A percentile compares a stretch with the other conserved stretches of the same genome.
These are phyloP conservation scores for Pseudopithomyces chartarum DNA, from an alignment of 2,329 filamentous ascomycete genomes.

Conservation along the genomic window DNA sequence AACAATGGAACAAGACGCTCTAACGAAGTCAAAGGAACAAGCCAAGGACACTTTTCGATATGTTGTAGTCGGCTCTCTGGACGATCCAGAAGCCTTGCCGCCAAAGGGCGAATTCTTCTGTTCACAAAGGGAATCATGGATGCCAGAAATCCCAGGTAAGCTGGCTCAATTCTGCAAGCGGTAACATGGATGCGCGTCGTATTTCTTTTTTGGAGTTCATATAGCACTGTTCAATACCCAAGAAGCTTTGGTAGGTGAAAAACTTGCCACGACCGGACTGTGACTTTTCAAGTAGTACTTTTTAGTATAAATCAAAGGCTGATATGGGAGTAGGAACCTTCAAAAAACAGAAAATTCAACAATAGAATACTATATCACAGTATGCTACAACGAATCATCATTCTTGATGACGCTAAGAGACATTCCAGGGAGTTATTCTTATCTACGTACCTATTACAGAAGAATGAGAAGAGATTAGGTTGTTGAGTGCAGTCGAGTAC, in stretches of 20 bases:
- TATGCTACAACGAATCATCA: background rate
- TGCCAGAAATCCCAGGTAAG: constrained; percentile 3
- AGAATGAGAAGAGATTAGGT: no score
- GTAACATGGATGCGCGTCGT: background rate
- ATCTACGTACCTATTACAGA: background rate
- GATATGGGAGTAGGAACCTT: background rate
- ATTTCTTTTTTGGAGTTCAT: background rate
- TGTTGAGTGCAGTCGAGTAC: no score
- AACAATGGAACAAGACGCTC: background rate
- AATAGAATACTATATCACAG: background rate
- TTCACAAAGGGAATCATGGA: background rate
- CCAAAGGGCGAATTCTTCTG: constrained; percentile 1
- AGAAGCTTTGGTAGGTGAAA: background rate
- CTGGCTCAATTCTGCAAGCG: background rate
- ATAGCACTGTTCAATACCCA: background rate
- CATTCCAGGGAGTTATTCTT: background rate
- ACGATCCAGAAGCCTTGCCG: background rate
- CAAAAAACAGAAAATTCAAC: background rate
- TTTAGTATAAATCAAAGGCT: background rate
- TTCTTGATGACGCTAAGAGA: background rate
- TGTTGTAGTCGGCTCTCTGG: background rate
- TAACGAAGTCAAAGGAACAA: background rate
- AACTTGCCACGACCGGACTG: background rate
- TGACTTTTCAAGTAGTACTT: background rate
- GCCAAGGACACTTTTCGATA: background rate